phyloP scores from a whole-genome alignment of 1,284 basidiomycete genomes.

The Fomitiporia mediterranea region DNA sequence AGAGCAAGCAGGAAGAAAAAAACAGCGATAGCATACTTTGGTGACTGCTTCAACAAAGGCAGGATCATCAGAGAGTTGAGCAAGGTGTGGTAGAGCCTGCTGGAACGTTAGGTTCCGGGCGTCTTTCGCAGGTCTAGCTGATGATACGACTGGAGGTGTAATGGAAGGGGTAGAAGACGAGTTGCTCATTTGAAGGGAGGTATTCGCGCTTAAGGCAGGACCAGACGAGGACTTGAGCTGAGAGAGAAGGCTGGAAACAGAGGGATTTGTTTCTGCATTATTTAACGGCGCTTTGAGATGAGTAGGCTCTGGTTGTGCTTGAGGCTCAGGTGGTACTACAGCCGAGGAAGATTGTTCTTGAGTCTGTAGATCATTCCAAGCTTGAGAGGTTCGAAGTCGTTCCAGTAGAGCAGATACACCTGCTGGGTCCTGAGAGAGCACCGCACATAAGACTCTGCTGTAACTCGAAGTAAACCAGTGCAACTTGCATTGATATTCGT shows the following conservation, averaged over 20 bases:
- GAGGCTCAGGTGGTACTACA: conserved; percentile 8
- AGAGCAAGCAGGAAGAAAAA: neutral
- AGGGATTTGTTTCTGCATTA: conserved; percentile 21
- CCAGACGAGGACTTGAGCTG: conserved; percentile 43
- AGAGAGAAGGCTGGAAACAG: conserved; percentile 63
- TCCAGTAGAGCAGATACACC: conserved; percentile 63
- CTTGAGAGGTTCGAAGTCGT: conserved; percentile 55
- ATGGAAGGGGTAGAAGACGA: neutral
- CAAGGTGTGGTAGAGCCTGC: conserved; percentile 55
- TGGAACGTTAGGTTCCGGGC: conserved; percentile 52
- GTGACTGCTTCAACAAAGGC: conserved; percentile 42
- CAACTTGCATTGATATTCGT: conserved; percentile 35
- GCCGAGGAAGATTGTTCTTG: neutral
- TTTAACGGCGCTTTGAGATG: neutral
- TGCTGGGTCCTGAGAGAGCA: conserved; percentile 46
- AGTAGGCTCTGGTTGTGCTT: neutral
- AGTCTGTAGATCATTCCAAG: conserved; percentile 47
- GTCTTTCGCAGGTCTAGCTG: conserved; percentile 30
- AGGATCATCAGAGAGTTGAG: conserved; percentile 48
- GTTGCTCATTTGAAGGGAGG: neutral
- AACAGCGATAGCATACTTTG: conserved; percentile 36
- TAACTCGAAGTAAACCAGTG: neutral
- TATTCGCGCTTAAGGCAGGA: conserved; percentile 10
- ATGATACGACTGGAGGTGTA: neutral
- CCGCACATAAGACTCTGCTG: conserved; percentile 8